phyloP scores from a whole-genome alignment of 441 rosid species.

The Caryocar brasiliense region DNA sequence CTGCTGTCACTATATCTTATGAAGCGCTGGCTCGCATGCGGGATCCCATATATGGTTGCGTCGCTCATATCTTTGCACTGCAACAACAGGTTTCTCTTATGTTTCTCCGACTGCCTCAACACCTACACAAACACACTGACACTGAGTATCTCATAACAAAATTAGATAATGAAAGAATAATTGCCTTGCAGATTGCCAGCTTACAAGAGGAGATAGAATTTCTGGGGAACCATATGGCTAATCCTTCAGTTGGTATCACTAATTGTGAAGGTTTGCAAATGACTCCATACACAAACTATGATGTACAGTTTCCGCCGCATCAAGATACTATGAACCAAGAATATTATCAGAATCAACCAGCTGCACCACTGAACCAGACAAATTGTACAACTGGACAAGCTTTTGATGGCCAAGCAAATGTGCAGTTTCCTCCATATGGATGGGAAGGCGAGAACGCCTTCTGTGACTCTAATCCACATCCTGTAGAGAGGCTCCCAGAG shows the following conservation, averaged over 20 bases:
- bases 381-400: slow-evolving; percentile 18
- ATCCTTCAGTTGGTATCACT: slow-evolving; percentile 21
- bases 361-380: slow-evolving; percentile 16
- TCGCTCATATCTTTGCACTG: slow-evolving; percentile 78
- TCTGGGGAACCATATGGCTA: slow-evolving; percentile 53
- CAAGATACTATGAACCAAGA: slow-evolving; percentile 30
- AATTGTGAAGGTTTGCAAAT: slow-evolving; percentile 17
- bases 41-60: slow-evolving; percentile 82
- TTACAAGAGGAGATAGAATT: slow-evolving; percentile 69
- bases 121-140: background rate
- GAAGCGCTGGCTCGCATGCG: slow-evolving; percentile 83
- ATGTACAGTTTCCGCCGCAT: slow-evolving; percentile 15
- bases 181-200: slow-evolving; percentile 47
- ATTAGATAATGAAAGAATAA: no score
- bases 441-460: slow-evolving; percentile 28
- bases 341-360: slow-evolving; percentile 31
- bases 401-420: slow-evolving; percentile 15
- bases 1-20: slow-evolving; percentile 72
- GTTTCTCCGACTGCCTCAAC: background rate
- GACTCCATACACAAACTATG: slow-evolving; percentile 16
- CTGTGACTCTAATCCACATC: slow-evolving; percentile 14
- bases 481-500: slow-evolving; percentile 24
- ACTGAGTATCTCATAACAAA: no score
- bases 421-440: slow-evolving; percentile 15
- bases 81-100: slow-evolving; percentile 63